Percentiles rank a stretch among this genome's conserved stretches.
phyloP scores from a whole-genome alignment of 331 rosid genomes.

The Quercus phellos region DNA sequence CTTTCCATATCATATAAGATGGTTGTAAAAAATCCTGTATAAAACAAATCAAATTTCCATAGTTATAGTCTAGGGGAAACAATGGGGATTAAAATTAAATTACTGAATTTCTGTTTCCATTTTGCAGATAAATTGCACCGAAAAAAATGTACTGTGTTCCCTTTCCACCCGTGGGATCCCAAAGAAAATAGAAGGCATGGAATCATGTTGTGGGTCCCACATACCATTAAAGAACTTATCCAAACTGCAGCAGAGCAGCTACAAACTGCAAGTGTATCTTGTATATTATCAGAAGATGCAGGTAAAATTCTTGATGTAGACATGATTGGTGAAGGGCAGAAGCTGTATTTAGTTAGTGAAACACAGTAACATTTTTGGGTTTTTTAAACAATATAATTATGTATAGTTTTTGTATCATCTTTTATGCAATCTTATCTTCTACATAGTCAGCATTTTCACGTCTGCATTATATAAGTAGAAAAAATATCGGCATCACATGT shows the following conservation, averaged over 20 bases:
- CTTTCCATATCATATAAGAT: not conserved
- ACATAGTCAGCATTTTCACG: not conserved
- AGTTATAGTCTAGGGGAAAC: not conserved
- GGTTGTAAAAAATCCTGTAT: not conserved
- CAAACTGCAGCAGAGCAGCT: slow-evolving; percentile 47
- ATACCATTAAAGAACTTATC: slow-evolving; percentile 61
- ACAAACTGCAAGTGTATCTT: slow-evolving; percentile 29
- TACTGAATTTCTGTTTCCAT: not conserved
- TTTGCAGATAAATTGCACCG: slow-evolving; percentile 59
- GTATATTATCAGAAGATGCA: slow-evolving; percentile 72
- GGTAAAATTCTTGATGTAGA: slow-evolving; percentile 73
- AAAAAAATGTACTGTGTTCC: slow-evolving; percentile 82
- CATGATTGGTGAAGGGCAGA: slow-evolving; percentile 73
- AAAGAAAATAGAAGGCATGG: slow-evolving; percentile 63
- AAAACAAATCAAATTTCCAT: not conserved
- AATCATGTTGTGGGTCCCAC: slow-evolving; percentile 74
- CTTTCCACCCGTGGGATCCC: slow-evolving; percentile 85
- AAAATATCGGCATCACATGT: not conserved
- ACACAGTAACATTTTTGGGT: slow-evolving; percentile 30
- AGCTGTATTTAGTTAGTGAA: slow-evolving; percentile 55
- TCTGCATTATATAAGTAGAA: not conserved
- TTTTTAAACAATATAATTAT: slow-evolving; percentile 2
- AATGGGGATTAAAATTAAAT: not conserved
- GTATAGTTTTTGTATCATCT: slow-evolving; percentile 2
- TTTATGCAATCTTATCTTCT: not conserved